Percentiles rank a stretch among this genome's conserved stretches.
These are phyloP conservation scores for Myriangium duriaei DNA, from an alignment of 2,329 filamentous ascomycete species.

Conservation along the genomic window DNA sequence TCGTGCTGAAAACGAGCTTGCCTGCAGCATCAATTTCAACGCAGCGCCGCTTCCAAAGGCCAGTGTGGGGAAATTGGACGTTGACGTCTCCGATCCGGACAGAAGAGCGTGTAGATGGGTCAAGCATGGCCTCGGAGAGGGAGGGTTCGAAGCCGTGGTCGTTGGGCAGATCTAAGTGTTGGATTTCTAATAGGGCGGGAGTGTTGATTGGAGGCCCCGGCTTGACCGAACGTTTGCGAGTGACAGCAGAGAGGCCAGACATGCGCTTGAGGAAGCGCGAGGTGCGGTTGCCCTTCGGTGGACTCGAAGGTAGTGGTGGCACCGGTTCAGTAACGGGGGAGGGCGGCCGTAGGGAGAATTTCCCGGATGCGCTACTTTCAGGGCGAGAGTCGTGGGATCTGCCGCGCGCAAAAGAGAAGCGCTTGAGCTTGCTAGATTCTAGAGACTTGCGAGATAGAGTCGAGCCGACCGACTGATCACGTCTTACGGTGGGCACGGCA, in stretches of 20 bases:
- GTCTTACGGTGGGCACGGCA: conserved; percentile 53
- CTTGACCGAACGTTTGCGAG: conserved; percentile 30
- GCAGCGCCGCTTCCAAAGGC: conserved; percentile 86
- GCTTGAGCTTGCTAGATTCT: conserved; percentile 11
- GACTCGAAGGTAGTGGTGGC: conserved; percentile 21
- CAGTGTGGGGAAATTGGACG: conserved; percentile 89
- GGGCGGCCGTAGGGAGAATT: conserved; percentile 15
- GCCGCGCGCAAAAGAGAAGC: conserved; percentile 5
- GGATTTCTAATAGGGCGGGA: neutral
- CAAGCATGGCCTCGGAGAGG: conserved; percentile 3
- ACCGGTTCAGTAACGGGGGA: conserved; percentile 13
- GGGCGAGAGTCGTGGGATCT: conserved; percentile 7
- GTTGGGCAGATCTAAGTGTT: neutral
- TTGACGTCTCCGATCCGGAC: conserved; percentile 81
- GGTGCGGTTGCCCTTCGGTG: conserved; percentile 37
- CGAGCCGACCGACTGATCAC: conserved; percentile 24
- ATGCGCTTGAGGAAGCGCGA: conserved; percentile 55
- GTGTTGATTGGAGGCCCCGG: neutral
- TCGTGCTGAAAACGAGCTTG: conserved; percentile 57
- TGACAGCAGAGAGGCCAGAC: conserved; percentile 29
- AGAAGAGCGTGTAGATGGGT: conserved; percentile 22
- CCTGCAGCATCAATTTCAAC: conserved; percentile 76
- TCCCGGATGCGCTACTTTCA: neutral
- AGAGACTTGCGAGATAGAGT: conserved; percentile 11
- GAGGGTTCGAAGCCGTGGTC: conserved; percentile 5